phyloP scores from a whole-genome alignment of 495 filamentous ascomycete genomes.

The Penicillium goetzii region DNA sequence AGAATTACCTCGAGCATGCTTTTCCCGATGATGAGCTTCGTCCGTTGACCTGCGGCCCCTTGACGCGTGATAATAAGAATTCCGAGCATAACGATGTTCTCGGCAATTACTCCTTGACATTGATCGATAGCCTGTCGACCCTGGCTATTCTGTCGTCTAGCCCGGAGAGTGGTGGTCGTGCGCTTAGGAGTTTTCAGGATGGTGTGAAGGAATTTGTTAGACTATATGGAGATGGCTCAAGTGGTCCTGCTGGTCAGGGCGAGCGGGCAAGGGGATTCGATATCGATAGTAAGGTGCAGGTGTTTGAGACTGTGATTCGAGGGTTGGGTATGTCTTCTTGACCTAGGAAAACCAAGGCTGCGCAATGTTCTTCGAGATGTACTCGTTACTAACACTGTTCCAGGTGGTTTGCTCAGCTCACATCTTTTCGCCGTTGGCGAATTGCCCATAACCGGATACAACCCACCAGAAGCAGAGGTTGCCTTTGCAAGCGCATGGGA shows the following conservation, averaged over 20 bases:
- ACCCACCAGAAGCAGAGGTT: conserved; percentile 47
- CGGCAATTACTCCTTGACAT: conserved; percentile 93
- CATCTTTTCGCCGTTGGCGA: conserved; percentile 92
- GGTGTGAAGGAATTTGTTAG: conserved; percentile 77
- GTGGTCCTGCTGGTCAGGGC: conserved; percentile 70
- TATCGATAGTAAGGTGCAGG: conserved; percentile 95
- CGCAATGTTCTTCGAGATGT: background rate
- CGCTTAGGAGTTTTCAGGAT: conserved; percentile 76
- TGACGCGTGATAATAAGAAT: conserved; percentile 79
- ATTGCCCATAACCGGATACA: conserved; percentile 79
- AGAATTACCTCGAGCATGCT: conserved; percentile 90
- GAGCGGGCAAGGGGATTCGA: conserved; percentile 84
- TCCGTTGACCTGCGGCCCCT: conserved; percentile 80
- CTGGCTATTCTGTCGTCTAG: conserved; percentile 86
- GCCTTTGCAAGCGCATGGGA: conserved; percentile 47
- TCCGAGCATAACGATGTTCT: conserved; percentile 93
- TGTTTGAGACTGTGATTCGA: conserved; percentile 96
- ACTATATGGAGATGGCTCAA: conserved; percentile 83
- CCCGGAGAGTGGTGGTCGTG: conserved; percentile 59
- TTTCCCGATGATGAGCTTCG: conserved; percentile 97
- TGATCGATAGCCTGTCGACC: conserved; percentile 93
- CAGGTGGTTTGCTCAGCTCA: conserved; percentile 82
- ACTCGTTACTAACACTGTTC: conserved; percentile 12
- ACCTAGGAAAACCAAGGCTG: background rate
- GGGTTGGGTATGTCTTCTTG: conserved; percentile 62